Evolutionary conservation across 2,329 filamentous ascomycete genomes (phyloP), one percentile per base, ranked within the genome.

Genomic region (Neofusicoccum kwambonambiense): DNA sequence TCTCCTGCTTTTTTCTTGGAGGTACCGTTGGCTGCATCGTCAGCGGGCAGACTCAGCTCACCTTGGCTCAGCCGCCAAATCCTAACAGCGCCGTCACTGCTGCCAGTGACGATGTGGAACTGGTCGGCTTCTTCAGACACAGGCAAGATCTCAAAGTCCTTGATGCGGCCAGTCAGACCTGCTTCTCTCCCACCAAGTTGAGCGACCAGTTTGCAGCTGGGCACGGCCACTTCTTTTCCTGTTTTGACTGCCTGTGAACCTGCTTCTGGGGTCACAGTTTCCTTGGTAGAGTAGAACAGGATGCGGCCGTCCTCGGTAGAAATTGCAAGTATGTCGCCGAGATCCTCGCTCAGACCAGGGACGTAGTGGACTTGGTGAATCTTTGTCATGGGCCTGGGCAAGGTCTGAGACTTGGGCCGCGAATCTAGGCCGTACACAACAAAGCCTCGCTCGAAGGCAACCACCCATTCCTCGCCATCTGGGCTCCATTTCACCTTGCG

Each of bases 281-380:
- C 75, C 54, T 81, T 83, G 1, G 92, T 93, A 42, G 90, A 89
- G 76, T 92, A 96, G 76, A 98, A 92, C 60, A 96, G 73, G 41
- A 98, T 84, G 61, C 91, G 85, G 0, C 95, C 95, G 74, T 98
- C 94, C 75, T 98, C 95, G 0, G 95, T 97, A 1, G 92, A 92
- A 0, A 95, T 82, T 0, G 90, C 88, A 47, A 98, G 78, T 5
- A 93, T 76, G 56, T 79, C 79, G 5, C 79, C 78, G 15, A 83
- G 80, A 19, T 74, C 75, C 9, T 85, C 73, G 35, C 50, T 44
- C 9, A 58, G 13, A n/a, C 37, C 60, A 7, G 82, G 74, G 27
- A 97, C 72, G 75, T 97, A 97, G 65, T 82, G 81, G 68, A 97
- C 83, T 72, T 94, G 87, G 74, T 97, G 93, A 27, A 98, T 81